Conservation (phyloP, 352 stramenopile species). For the Globisporangium camurandrum region DNA sequence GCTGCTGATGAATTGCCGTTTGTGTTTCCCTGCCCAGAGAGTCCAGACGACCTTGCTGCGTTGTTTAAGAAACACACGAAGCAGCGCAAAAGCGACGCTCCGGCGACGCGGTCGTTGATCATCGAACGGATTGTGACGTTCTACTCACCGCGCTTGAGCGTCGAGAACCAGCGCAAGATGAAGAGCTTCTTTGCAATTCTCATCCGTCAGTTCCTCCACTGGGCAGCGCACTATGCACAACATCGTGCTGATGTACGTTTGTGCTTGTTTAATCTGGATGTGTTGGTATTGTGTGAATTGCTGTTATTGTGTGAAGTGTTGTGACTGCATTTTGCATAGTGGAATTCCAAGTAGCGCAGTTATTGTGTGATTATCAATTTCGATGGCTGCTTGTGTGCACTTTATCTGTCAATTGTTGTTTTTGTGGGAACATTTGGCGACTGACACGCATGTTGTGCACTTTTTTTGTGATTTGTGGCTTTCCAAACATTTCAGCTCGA, state of each 20-base stretch:
- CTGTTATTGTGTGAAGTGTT: constrained; percentile 23
- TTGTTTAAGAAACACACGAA: constrained; percentile 88
- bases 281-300: constrained; percentile 1
- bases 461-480: too few relatives aligned
- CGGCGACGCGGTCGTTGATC: constrained; percentile 73
- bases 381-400: too few relatives aligned
- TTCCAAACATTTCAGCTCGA: constrained; percentile 64
- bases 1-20: constrained; percentile 87
- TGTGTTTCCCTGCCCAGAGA: constrained; percentile 92
- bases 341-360: too few relatives aligned
- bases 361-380: too few relatives aligned
- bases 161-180: constrained; percentile 93
- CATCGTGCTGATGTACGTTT: constrained; percentile 56
- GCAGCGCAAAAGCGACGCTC: too few relatives aligned
- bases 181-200: constrained; percentile 96
- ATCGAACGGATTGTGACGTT: constrained; percentile 90
- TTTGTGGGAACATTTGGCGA: too few relatives aligned
- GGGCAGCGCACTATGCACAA: constrained; percentile 67
- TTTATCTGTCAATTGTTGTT: too few relatives aligned
- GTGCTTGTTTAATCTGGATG: not conserved
- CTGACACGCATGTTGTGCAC: not conserved
- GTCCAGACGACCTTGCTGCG: constrained; percentile 82
- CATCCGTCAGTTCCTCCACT: constrained; percentile 89
- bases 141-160: constrained; percentile 92
- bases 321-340: not conserved